Conservation (phyloP, 1,284 basidiomycete species). For the Veloboletus limbatus region DNA sequence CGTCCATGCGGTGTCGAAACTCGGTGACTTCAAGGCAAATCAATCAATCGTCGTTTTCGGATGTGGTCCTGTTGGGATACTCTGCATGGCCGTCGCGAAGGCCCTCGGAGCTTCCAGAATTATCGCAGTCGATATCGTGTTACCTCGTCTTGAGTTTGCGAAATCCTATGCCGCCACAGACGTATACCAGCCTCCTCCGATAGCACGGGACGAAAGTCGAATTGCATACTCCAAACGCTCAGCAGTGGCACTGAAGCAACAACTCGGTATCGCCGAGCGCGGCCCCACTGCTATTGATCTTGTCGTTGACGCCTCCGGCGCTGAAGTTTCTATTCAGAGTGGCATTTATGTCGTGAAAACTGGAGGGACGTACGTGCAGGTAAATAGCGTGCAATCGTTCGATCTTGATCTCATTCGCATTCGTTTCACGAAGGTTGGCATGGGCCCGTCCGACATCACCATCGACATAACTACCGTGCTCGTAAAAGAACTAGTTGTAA, state of each 20-base stretch:
- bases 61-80: conserved; percentile 90
- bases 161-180: conserved; percentile 87
- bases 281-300: conserved; percentile 64
- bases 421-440: conserved; percentile 56
- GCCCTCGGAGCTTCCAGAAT: conserved; percentile 82
- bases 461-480: conserved; percentile 62
- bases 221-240: conserved; percentile 70
- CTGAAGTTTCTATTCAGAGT: conserved; percentile 85
- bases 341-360: conserved; percentile 70
- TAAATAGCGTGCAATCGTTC: conserved; percentile 21
- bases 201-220: conserved; percentile 63
- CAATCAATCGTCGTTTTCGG: conserved; percentile 81
- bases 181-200: conserved; percentile 65
- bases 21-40: conserved; percentile 71
- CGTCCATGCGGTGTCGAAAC: conserved; percentile 81
- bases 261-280: conserved; percentile 57
- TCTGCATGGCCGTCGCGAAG: conserved; percentile 91
- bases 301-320: conserved; percentile 84
- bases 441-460: conserved; percentile 63
- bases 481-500: conserved; percentile 77
- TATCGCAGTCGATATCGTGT: conserved; percentile 84
- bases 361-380: conserved; percentile 74
- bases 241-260: conserved; percentile 55
- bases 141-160: conserved; percentile 83
- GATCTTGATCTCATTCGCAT: conserved; percentile 3